phyloP scores from a whole-genome alignment of 2,329 filamentous ascomycete species.

The Cladosporium sp. region DNA sequence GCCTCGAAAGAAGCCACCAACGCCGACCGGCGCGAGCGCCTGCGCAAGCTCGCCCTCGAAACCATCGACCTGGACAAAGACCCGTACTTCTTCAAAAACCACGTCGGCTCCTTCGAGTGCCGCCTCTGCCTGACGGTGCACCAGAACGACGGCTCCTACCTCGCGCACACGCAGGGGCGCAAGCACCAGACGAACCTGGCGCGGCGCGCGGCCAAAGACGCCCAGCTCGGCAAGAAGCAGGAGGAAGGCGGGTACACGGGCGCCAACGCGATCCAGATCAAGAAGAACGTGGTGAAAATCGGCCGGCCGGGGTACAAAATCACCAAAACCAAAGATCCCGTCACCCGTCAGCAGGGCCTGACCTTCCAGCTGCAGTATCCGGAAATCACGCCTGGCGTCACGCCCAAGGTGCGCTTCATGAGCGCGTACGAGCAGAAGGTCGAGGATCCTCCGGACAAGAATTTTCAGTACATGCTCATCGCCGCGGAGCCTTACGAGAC shows the following conservation, averaged over 20 bases:
- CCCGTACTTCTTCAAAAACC: constrained; percentile 99
- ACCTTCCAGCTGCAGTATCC: constrained; percentile 97
- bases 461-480: constrained; percentile 90
- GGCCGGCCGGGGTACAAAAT: constrained; percentile 96
- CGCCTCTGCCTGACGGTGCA: constrained; percentile 95
- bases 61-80: constrained; percentile 99
- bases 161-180: constrained; percentile 95
- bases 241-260: constrained; percentile 62
- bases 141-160: constrained; percentile 98
- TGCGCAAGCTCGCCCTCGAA: constrained; percentile 96
- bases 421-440: constrained; percentile 94
- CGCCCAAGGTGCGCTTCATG: constrained; percentile 91
- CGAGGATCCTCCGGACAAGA: constrained; percentile 86
- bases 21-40: constrained; percentile 92
- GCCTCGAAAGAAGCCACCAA: constrained; percentile 92
- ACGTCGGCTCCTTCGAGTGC: constrained; percentile 97
- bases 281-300: constrained; percentile 87
- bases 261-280: constrained; percentile 66
- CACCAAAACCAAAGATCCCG: constrained; percentile 86
- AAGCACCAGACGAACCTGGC: constrained; percentile 99
- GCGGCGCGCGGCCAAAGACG: constrained; percentile 89
- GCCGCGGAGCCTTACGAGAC: constrained; percentile 98
- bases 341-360: constrained; percentile 82
- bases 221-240: constrained; percentile 75
- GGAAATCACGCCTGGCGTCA: constrained; percentile 71